phyloP scores from a whole-genome alignment of 2,329 filamentous ascomycete species.

The Microsporum canis region DNA sequence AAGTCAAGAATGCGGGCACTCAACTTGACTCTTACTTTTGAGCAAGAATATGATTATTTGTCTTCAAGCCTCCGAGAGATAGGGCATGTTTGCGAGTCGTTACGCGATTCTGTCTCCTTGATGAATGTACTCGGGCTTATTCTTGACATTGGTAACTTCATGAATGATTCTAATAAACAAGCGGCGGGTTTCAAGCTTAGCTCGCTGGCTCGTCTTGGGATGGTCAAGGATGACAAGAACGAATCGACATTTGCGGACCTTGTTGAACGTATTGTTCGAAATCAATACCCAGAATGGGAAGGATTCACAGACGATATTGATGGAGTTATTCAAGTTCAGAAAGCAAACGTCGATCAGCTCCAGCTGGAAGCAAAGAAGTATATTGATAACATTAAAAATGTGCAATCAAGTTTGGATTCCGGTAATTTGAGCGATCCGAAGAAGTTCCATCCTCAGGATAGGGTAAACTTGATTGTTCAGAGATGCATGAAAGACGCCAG shows the following conservation, averaged over 20 bases:
- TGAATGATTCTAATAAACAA: constrained; percentile 99
- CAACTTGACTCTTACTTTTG: constrained; percentile 68
- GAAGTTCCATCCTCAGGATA: constrained; percentile 95
- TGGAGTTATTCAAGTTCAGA: constrained; percentile 67
- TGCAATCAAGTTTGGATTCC: constrained; percentile 81
- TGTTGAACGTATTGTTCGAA: constrained; percentile 90
- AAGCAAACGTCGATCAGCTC: constrained; percentile 90
- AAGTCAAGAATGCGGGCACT: constrained; percentile 93
- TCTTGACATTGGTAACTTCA: constrained; percentile 97
- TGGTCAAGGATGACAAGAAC: constrained; percentile 99
- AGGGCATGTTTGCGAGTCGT: constrained; percentile 74
- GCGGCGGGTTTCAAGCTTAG: constrained; percentile 96
- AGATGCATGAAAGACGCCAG: constrained; percentile 92
- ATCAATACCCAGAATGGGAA: constrained; percentile 94
- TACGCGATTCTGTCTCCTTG: constrained; percentile 80
- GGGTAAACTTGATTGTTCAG: constrained; percentile 82
- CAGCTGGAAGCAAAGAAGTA: constrained; percentile 79
- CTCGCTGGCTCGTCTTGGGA: constrained; percentile 79
- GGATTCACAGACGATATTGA: constrained; percentile 72
- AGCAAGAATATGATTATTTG: constrained; percentile 84
- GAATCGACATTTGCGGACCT: constrained; percentile 91
- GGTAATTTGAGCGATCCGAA: constrained; percentile 93
- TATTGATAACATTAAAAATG: constrained; percentile 87
- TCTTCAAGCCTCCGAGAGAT: constrained; percentile 74
- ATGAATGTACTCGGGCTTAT: constrained; percentile 96